Base-by-base conservation (phyloP, 2,329 filamentous ascomycete genomes). In the Neoscytalidium dimidiatum region DNA sequence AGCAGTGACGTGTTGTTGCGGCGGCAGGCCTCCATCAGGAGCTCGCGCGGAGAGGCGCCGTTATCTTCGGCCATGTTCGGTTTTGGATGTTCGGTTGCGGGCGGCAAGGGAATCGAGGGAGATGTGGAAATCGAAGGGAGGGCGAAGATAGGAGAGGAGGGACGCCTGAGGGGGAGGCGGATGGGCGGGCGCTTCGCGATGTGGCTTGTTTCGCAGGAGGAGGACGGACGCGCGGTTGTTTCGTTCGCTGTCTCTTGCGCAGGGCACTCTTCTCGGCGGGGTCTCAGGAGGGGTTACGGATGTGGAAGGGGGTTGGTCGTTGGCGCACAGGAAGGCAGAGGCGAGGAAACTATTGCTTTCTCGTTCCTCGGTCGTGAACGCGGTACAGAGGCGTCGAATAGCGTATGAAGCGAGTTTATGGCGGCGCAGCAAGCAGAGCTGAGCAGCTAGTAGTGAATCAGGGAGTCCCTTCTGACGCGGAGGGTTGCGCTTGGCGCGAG, bases 1-100 rank as follows among this genome's bases (percentile, higher is more conserved):
- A 98, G 87, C 67, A 98, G 88, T 62, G 94, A 90, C 70, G 89
- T 89, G 80, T 98, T 97, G 85, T 98, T 94, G 74, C 93, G 88
- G 67, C 94, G 92, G 81, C 92, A 96, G 72, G 95, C 92, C 82
- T 96, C 94, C 79, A 98, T 88, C 71, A 98, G 86, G 73, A 92
- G 86, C 82, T 98, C 94, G 77, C 89, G 85, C 52, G 89, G 87
- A 66, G 92, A 92, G 71, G 94, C 94, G 76, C 94, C 95, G 90
- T 96, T 72, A 62, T 56, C 52, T 35, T 56, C 58, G 21, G 49
- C 28, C 60, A 63, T 67, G 51, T 11, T 53, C n/a, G 17, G n/a
- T 31, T 38, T 31, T 11, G 19, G 44, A 8, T 5, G 11, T 11
- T 29, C 21, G 26, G 14, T 28, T 41, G 31, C 21, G 31, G 31